phyloP scores from a whole-genome alignment of 768 basidiomycete species.

The Leccinum subtestaceum region DNA sequence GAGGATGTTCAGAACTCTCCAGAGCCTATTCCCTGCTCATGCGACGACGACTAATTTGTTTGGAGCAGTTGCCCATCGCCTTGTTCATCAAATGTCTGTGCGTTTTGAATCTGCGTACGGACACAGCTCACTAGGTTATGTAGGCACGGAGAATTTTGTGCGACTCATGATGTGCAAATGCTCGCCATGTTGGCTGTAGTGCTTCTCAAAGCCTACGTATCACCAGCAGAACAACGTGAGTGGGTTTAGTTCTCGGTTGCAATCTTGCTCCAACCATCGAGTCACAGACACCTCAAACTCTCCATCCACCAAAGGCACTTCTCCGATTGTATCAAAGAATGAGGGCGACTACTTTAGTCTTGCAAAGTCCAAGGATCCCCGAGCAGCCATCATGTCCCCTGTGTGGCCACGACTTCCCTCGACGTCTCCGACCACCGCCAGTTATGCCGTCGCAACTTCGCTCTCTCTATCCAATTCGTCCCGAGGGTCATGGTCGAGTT shows the following conservation, averaged over 20 bases:
- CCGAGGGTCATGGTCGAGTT: constrained; percentile 76
- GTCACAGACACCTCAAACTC: constrained; percentile 5
- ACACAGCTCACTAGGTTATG: constrained; percentile 1
- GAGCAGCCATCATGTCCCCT: constrained; percentile 44
- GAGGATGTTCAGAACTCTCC: constrained; percentile 58
- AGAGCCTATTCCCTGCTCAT: constrained; percentile 43
- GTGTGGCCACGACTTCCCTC: constrained; percentile 50
- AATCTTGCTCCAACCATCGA: neutral
- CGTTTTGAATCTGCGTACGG: neutral
- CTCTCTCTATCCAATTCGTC: constrained; percentile 60
- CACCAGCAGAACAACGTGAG: constrained; percentile 17
- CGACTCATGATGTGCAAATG: constrained; percentile 72
- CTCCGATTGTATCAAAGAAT: constrained; percentile 21
- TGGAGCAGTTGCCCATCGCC: constrained; percentile 30
- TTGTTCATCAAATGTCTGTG: constrained; percentile 51
- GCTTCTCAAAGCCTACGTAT: constrained; percentile 49
- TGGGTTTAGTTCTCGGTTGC: neutral
- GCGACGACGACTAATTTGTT: constrained; percentile 24
- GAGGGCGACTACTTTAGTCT: constrained; percentile 61
- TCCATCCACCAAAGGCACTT: constrained; percentile 18
- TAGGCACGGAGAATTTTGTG: constrained; percentile 44
- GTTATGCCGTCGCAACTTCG: constrained; percentile 36
- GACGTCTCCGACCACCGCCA: constrained; percentile 41
- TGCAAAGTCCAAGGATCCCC: constrained; percentile 36
- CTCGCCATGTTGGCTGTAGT: constrained; percentile 72